Percentiles rank a stretch among this genome's conserved stretches.
These are phyloP conservation scores for Colletotrichum salicis DNA, from an alignment of 2,329 filamentous ascomycete species.

Conservation along the genomic window DNA sequence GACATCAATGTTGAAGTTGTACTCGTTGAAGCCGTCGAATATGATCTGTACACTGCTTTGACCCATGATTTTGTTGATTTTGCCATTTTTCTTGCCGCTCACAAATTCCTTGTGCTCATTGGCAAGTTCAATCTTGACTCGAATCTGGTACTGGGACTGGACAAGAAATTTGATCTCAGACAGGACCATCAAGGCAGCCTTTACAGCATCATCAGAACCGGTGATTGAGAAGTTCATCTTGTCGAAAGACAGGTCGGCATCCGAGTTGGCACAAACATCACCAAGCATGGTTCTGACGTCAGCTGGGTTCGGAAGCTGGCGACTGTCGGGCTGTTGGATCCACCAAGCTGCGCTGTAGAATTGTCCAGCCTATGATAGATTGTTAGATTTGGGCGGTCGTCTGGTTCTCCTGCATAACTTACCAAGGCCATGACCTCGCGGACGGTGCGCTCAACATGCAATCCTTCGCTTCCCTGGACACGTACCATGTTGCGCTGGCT, in stretches of 20 bases:
- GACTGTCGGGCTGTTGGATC: constrained; percentile 50
- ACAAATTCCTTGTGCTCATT: constrained; percentile 99
- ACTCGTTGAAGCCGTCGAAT: constrained; percentile 99
- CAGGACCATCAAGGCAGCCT: constrained; percentile 93
- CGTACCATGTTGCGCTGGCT: constrained; percentile 86
- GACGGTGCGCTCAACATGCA: constrained; percentile 94
- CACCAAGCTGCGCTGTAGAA: constrained; percentile 99
- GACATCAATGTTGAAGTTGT: constrained; percentile 99
- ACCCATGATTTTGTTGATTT: constrained; percentile 99
- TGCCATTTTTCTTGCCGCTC: constrained; percentile 99
- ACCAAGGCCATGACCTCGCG: constrained; percentile 95
- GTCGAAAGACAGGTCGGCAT: constrained; percentile 93
- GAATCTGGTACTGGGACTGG: constrained; percentile 89
- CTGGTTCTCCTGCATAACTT: constrained; percentile 50
- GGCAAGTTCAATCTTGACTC: constrained; percentile 97
- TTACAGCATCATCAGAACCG: constrained; percentile 95
- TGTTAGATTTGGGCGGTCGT: constrained; percentile 39
- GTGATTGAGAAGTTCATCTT: constrained; percentile 94
- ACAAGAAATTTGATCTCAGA: constrained; percentile 90
- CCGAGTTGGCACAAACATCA: constrained; percentile 95
- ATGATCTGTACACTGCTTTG: constrained; percentile 99
- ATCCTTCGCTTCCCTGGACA: constrained; percentile 90
- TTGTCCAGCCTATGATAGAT: constrained; percentile 77
- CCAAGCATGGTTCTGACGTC: constrained; percentile 92
- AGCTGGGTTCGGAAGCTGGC: constrained; percentile 68